These are phyloP conservation scores for Myxozyma udenii DNA, from an alignment of 805 yeast species.

Conservation along the genomic window DNA sequence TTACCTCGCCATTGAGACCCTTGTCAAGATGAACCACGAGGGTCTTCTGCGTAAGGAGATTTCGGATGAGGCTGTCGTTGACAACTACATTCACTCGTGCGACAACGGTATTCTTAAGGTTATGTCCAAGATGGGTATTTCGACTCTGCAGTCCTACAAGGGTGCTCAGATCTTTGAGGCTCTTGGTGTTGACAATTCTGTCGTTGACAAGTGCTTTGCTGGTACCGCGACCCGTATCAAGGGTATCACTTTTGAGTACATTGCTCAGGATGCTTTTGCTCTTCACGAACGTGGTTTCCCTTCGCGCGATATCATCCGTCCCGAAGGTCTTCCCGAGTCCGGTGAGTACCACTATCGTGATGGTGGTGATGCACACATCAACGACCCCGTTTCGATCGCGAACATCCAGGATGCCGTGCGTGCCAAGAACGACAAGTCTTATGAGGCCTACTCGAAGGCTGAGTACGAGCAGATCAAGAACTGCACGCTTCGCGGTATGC, in stretches of 20 bases:
- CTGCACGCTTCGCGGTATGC: constrained; percentile 90
- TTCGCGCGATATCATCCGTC: constrained; percentile 63
- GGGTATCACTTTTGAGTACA: constrained; percentile 92
- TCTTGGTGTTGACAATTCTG: constrained; percentile 90
- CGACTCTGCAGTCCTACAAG: constrained; percentile 95
- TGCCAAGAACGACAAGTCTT: constrained; percentile 90
- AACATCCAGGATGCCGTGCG: constrained; percentile 97
- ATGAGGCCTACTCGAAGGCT: constrained; percentile 81
- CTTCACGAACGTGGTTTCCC: constrained; percentile 93
- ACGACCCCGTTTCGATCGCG: constrained; percentile 93
- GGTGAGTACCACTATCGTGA: constrained; percentile 99
- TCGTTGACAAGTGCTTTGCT: constrained; percentile 90
- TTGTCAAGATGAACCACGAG: constrained; percentile 79
- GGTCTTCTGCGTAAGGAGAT: constrained; percentile 53
- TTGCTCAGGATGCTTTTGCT: constrained; percentile 95
- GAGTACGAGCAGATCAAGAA: constrained; percentile 88
- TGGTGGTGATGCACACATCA: constrained; percentile 94
- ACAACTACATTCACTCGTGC: constrained; percentile 77
- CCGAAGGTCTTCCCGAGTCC: constrained; percentile 78
- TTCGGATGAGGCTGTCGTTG: constrained; percentile 58
- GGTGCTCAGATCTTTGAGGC: constrained; percentile 99
- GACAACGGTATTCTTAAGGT: constrained; percentile 93
- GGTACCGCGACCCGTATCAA: constrained; percentile 96
- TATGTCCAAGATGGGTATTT: constrained; percentile 99
- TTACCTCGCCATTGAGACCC: constrained; percentile 85